phyloP scores from a whole-genome alignment of 2,329 filamentous ascomycete species.

The Colletotrichum orchidophilum region DNA sequence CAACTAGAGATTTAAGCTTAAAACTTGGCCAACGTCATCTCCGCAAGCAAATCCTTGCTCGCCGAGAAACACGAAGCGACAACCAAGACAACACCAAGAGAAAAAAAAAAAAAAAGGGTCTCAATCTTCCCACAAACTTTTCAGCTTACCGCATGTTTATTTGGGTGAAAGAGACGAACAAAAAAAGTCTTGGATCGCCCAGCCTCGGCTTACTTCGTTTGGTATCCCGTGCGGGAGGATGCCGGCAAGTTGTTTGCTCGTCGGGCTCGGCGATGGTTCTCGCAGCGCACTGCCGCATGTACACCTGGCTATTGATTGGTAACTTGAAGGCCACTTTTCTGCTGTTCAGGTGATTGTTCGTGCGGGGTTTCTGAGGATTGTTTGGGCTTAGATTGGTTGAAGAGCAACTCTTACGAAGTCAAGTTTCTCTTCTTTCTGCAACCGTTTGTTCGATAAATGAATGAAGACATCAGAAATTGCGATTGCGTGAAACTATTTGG shows the following conservation, averaged over 20 bases:
- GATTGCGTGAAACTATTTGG: neutral
- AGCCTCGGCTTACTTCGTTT: slow-evolving; percentile 24
- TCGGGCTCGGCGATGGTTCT: slow-evolving; percentile 20
- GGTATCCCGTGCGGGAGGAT: slow-evolving; percentile 30
- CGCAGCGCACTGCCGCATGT: neutral
- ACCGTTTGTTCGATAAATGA: no score
- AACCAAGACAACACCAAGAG: neutral
- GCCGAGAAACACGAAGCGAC: slow-evolving; percentile 24
- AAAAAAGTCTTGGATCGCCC: slow-evolving; percentile 6
- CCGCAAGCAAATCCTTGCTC: slow-evolving; percentile 12
- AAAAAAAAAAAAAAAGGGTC: slow-evolving; percentile 23
- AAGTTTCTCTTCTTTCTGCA: neutral
- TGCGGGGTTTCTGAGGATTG: no score
- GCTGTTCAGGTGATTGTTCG: no score
- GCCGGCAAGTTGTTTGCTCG: neutral
- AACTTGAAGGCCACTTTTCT: neutral
- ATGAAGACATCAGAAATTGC: no score
- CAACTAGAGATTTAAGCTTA: slow-evolving; percentile 32
- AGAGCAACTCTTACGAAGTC: neutral
- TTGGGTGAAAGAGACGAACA: neutral
- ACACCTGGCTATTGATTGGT: neutral
- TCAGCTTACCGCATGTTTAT: neutral
- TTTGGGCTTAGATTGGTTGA: neutral
- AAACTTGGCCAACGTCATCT: slow-evolving; percentile 34
- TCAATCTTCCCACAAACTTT: neutral